phyloP scores from a whole-genome alignment of 2,329 filamentous ascomycete genomes.

The Trichoderma pleuroti region DNA sequence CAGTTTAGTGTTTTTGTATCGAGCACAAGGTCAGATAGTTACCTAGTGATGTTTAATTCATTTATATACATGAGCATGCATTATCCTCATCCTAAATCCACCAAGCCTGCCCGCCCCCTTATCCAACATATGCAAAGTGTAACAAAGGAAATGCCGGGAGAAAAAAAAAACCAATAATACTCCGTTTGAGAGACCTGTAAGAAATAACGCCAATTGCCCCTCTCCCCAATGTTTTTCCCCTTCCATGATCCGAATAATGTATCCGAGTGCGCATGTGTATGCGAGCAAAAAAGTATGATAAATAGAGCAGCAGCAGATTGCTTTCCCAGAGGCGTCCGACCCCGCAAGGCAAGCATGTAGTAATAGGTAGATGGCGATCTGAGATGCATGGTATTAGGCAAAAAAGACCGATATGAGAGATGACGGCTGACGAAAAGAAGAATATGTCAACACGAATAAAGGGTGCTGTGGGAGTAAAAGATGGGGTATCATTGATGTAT shows the following conservation, averaged over 20 bases:
- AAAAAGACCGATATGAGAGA: neutral
- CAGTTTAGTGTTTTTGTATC: neutral
- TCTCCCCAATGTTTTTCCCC: neutral
- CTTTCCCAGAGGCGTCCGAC: neutral
- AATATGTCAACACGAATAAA: neutral
- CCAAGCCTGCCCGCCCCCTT: neutral
- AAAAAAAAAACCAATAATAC: neutral
- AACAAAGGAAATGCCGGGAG: neutral
- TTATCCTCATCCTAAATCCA: neutral
- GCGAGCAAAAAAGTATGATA: neutral
- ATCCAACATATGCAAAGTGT: neutral
- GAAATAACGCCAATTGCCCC: neutral
- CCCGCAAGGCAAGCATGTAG: neutral
- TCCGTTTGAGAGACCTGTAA: neutral
- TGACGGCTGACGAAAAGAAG: conserved; percentile 1
- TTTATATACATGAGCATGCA: neutral
- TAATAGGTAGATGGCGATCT: neutral
- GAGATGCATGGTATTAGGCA: neutral
- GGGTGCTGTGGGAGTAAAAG: neutral
- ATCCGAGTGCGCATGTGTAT: neutral
- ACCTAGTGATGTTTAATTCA: neutral
- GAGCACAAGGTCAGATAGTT: neutral
- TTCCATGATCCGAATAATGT: neutral
- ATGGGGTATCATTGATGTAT: conserved; percentile 20
- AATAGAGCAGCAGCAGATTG: neutral